A percentile compares a stretch with the other conserved stretches of the same genome.
These are phyloP conservation scores for Candida sanyaensis DNA, from an alignment of 1,139 yeast genomes.

Conservation along the genomic window DNA sequence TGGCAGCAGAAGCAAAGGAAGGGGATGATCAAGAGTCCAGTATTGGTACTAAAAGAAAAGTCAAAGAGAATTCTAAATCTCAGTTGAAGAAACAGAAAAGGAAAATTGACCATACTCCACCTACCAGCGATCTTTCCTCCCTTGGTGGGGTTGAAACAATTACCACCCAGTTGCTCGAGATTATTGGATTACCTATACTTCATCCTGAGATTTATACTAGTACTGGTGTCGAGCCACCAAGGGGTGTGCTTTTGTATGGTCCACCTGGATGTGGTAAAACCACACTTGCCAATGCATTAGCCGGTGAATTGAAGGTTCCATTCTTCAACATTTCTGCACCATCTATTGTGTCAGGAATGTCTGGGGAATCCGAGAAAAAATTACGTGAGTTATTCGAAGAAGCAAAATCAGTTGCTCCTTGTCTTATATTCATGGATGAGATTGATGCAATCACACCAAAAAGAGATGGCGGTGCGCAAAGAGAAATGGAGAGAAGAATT, in stretches of 20 bases:
- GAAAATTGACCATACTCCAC: slow-evolving; percentile 65
- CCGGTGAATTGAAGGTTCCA: slow-evolving; percentile 93
- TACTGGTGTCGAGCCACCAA: slow-evolving; percentile 95
- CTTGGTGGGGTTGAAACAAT: slow-evolving; percentile 90
- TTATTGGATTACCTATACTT: slow-evolving; percentile 85
- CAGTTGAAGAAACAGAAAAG: slow-evolving; percentile 42
- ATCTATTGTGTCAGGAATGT: slow-evolving; percentile 98
- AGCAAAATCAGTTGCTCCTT: slow-evolving; percentile 88
- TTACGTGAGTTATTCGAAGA: slow-evolving; percentile 91
- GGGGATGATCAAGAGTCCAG: slow-evolving; percentile 8
- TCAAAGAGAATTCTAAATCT: slow-evolving; percentile 27
- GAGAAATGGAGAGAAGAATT: slow-evolving; percentile 97
- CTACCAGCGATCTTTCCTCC: slow-evolving; percentile 64
- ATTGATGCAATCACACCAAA: slow-evolving; percentile 98
- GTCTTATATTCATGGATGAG: slow-evolving; percentile 90
- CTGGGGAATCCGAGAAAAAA: slow-evolving; percentile 97
- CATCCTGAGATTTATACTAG: slow-evolving; percentile 90
- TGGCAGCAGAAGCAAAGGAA: slow-evolving; percentile 6
- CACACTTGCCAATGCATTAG: slow-evolving; percentile 91
- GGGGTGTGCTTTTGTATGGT: slow-evolving; percentile 92
- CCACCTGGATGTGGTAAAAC: slow-evolving; percentile 99
- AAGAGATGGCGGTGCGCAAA: slow-evolving; percentile 91
- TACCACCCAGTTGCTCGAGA: slow-evolving; percentile 81
- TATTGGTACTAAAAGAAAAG: slow-evolving; percentile 28
- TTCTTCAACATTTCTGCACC: slow-evolving; percentile 93